phyloP scores from a whole-genome alignment of 345 rosid species.

The Heritiera fomes region DNA sequence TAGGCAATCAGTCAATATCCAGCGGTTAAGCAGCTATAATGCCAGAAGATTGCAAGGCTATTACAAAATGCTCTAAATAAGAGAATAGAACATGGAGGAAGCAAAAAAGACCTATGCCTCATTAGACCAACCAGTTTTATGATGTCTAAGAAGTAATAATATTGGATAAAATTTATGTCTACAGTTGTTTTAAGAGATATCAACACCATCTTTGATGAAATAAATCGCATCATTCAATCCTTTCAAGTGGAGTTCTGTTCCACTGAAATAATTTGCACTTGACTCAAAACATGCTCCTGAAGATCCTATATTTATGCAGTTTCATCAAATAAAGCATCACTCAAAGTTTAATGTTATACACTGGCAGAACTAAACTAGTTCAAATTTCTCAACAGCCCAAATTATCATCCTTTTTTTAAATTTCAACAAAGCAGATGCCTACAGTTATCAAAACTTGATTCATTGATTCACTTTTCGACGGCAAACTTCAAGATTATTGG shows the following conservation, averaged over 20 bases:
- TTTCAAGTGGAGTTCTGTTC: not conserved
- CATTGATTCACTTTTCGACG: not conserved
- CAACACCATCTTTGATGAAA: not conserved
- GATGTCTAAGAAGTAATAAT: not conserved
- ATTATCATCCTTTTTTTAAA: not conserved
- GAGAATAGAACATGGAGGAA: not conserved
- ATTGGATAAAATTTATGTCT: not conserved
- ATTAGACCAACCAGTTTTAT: not conserved
- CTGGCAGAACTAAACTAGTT: not conserved
- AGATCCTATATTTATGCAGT: not conserved
- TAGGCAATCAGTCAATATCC: not conserved
- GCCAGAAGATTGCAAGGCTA: not conserved
- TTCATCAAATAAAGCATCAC: not conserved
- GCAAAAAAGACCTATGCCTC: not conserved
- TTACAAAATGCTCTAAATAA: not conserved
- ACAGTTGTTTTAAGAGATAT: not conserved
- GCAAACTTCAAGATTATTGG: no score
- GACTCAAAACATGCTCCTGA: not conserved
- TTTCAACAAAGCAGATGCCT: not conserved
- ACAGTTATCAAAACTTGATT: not conserved
- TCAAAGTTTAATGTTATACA: not conserved
- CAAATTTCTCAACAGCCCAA: not conserved
- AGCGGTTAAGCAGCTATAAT: not conserved
- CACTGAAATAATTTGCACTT: not conserved
- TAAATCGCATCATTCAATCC: not conserved